A percentile compares a stretch with the other conserved stretches of the same genome.
Conservation (phyloP, 75 land plant genomes). For the Gnetum montanum region DNA sequence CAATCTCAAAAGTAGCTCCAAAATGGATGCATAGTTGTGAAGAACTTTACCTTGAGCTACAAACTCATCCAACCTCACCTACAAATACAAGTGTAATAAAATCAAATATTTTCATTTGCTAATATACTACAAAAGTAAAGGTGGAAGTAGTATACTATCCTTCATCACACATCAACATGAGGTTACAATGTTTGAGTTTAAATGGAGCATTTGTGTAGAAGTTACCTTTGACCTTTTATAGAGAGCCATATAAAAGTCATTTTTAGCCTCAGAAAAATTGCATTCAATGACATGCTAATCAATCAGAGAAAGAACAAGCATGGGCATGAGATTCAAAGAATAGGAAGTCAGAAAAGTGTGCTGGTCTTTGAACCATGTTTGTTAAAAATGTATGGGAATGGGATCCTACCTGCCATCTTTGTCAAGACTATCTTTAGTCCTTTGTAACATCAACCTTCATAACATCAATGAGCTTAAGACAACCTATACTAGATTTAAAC, state of each 20-base stretch:
- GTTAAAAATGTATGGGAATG: not conserved
- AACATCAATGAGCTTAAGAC: conserved; percentile 86
- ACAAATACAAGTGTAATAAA: not conserved
- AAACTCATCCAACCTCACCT: conserved; percentile 97
- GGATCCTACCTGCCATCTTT: conserved; percentile 61
- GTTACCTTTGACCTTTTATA: conserved; percentile 86
- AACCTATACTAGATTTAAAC: conserved; percentile 74
- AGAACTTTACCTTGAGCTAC: conserved; percentile 94
- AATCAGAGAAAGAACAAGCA: conserved; percentile 78
- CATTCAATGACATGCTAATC: conserved; percentile 72
- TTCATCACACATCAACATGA: not conserved
- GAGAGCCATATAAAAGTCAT: conserved; percentile 83
- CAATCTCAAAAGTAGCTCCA: conserved; percentile 87
- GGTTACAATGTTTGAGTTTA: not conserved
- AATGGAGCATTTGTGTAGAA: not conserved
- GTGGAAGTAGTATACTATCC: not conserved
- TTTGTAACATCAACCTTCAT: conserved; percentile 90
- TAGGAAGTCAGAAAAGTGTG: not conserved
- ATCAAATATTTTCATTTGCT: too few species aligned
- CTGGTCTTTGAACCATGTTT: too few species aligned
- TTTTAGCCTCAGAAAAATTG: conserved; percentile 68
- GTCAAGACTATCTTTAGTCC: conserved; percentile 78
- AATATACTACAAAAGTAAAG: not conserved
- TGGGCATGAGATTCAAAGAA: conserved; percentile 46
- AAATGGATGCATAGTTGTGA: conserved; percentile 95